phyloP scores from a whole-genome alignment of 768 basidiomycete genomes.

The Tricholoma bakamatsutake region DNA sequence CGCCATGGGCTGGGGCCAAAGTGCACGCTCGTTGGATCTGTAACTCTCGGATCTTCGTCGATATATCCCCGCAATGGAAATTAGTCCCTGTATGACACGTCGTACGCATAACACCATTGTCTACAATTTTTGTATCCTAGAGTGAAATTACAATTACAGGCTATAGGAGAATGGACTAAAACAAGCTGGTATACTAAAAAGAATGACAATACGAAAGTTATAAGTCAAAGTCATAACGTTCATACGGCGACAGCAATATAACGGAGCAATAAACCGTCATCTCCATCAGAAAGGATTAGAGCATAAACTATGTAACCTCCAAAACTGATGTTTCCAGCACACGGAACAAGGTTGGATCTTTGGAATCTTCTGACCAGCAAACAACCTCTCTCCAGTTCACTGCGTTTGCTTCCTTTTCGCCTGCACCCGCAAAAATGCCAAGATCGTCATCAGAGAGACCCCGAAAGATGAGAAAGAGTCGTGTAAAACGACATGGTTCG shows the following conservation, averaged over 20 bases:
- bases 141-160: neutral
- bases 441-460: slow-evolving; percentile 79
- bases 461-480: slow-evolving; percentile 82
- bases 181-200: neutral
- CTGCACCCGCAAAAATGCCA: slow-evolving; percentile 65
- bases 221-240: slow-evolving; percentile 8
- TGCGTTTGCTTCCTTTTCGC: slow-evolving; percentile 81
- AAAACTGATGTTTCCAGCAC: slow-evolving; percentile 76
- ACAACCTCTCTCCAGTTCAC: slow-evolving; percentile 79
- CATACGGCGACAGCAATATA: neutral
- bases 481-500: slow-evolving; percentile 76
- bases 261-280: neutral
- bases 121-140: neutral
- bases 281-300: neutral
- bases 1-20: neutral
- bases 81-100: neutral
- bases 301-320: slow-evolving; percentile 46
- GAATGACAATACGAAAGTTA: slow-evolving; percentile 4
- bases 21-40: neutral
- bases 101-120: neutral
- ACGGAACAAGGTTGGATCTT: slow-evolving; percentile 68
- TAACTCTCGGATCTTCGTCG: neutral
- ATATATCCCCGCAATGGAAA: neutral
- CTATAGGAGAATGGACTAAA: neutral
- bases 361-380: slow-evolving; percentile 77